phyloP scores from a whole-genome alignment of 2,329 filamentous ascomycete species.

The Bipolaris zeicola region DNA sequence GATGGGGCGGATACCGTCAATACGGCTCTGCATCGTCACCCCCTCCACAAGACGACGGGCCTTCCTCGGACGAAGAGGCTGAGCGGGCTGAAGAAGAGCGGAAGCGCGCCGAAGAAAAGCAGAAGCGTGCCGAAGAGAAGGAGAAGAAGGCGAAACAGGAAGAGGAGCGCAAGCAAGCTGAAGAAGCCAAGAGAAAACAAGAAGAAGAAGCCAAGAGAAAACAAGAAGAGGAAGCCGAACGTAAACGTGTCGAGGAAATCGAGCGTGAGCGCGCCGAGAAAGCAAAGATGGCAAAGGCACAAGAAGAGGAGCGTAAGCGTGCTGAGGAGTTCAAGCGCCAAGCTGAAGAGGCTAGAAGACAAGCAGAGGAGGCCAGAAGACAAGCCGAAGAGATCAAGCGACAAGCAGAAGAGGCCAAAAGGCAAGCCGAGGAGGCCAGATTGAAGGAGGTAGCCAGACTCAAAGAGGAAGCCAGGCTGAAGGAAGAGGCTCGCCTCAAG shows the following conservation, averaged over 20 bases:
- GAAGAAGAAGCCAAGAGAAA: slow-evolving; percentile 60
- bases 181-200: slow-evolving; percentile 61
- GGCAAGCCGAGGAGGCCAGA: slow-evolving; percentile 44
- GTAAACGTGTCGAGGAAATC: slow-evolving; percentile 40
- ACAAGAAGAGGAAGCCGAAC: slow-evolving; percentile 59
- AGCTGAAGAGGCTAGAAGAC: slow-evolving; percentile 40
- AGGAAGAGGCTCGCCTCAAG: neutral
- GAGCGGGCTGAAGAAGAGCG: slow-evolving; percentile 55
- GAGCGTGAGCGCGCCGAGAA: slow-evolving; percentile 64
- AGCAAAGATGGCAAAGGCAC: slow-evolving; percentile 22
- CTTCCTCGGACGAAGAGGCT: slow-evolving; percentile 44
- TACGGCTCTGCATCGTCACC: slow-evolving; percentile 39
- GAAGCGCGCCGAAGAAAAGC: slow-evolving; percentile 62
- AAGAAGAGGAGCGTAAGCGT: slow-evolving; percentile 43
- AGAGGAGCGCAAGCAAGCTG: slow-evolving; percentile 34
- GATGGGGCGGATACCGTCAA: slow-evolving; percentile 40
- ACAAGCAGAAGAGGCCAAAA: slow-evolving; percentile 49
- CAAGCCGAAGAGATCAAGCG: slow-evolving; percentile 47
- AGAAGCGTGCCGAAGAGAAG: slow-evolving; percentile 63
- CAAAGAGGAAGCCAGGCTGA: slow-evolving; percentile 58
- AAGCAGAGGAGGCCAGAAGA: slow-evolving; percentile 53
- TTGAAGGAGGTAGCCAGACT: slow-evolving; percentile 39
- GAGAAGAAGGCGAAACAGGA: slow-evolving; percentile 33
- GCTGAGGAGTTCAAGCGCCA: slow-evolving; percentile 48
- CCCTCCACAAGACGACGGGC: slow-evolving; percentile 38